A percentile compares a stretch with the other conserved stretches of the same genome.
These are phyloP conservation scores for Pseudogymnoascus sp. DNA, from an alignment of 2,329 filamentous ascomycete genomes.

Conservation along the genomic window DNA sequence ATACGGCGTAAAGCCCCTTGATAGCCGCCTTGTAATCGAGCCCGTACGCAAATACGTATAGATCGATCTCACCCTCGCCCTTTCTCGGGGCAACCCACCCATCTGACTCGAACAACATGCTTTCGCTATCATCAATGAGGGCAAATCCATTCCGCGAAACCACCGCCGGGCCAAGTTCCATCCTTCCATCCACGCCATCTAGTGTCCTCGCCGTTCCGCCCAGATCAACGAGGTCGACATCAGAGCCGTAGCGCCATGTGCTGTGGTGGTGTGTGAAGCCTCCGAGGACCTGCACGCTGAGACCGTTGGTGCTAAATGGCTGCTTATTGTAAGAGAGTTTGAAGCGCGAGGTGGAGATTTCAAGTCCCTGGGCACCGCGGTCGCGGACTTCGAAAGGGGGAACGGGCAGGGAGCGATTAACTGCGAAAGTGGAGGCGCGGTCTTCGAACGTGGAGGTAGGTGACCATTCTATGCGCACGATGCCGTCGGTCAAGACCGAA, in stretches of 20 bases:
- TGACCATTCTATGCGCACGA: too few relatives aligned
- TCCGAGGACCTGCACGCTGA: slow-evolving; percentile 28
- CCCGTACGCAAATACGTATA: slow-evolving; percentile 54
- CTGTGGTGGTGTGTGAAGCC: slow-evolving; percentile 32
- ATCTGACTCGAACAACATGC: slow-evolving; percentile 49
- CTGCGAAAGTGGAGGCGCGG: slow-evolving; percentile 53
- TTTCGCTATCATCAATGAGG: slow-evolving; percentile 44
- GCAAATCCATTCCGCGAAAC: slow-evolving; percentile 37
- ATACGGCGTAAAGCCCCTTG: slow-evolving; percentile 46
- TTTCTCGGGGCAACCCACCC: slow-evolving; percentile 34
- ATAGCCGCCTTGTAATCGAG: slow-evolving; percentile 48
- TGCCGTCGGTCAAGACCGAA: too few relatives aligned
- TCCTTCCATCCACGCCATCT: slow-evolving; percentile 43
- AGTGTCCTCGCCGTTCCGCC: slow-evolving; percentile 46
- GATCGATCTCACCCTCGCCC: slow-evolving; percentile 34
- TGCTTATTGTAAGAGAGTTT: slow-evolving; percentile 53
- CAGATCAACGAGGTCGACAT: slow-evolving; percentile 21
- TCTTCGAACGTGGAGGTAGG: slow-evolving; percentile 44
- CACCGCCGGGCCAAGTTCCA: too few relatives aligned
- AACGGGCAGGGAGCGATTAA: slow-evolving; percentile 43
- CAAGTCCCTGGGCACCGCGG: slow-evolving; percentile 35
- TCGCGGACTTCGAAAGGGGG: slow-evolving; percentile 40
- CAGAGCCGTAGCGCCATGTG: slow-evolving; percentile 46
- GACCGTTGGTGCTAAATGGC: slow-evolving; percentile 43
- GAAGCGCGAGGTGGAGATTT: slow-evolving; percentile 49